A percentile compares a stretch with the other conserved stretches of the same genome.
Conservation (phyloP, 306 rosid genomes). For the Quercus robur region DNA sequence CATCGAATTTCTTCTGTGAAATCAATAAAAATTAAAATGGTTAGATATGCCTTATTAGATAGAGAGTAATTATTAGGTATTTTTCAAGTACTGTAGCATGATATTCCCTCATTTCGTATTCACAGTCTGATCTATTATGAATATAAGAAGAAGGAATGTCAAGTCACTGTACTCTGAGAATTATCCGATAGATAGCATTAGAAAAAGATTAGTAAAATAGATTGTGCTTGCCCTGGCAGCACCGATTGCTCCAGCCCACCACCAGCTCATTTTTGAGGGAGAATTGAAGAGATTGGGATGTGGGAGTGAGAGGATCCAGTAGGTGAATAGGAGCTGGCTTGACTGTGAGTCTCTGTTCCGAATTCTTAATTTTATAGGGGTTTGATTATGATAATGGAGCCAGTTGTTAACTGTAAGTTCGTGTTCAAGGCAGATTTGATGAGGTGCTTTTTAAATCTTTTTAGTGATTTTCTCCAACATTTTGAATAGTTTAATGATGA, state of each 20-base stretch:
- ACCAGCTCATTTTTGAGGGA: conserved; percentile 40
- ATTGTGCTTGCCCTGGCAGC: conserved; percentile 35
- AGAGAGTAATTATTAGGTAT: too few relatives aligned
- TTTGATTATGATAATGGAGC: background rate
- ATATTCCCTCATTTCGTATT: too few relatives aligned
- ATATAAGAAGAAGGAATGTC: too few relatives aligned
- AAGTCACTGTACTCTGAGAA: too few relatives aligned
- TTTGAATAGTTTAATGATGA: too few relatives aligned
- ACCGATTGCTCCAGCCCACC: conserved; percentile 66
- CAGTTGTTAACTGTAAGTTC: background rate
- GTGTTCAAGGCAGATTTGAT: too few relatives aligned
- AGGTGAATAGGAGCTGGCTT: background rate
- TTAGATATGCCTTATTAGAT: background rate
- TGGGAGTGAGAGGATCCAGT: background rate
- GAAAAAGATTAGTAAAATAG: background rate
- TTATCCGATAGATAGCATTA: too few relatives aligned
- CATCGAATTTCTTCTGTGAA: conserved; percentile 50
- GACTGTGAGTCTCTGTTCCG: background rate
- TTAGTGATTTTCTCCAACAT: too few relatives aligned
- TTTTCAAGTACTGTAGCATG: too few relatives aligned
- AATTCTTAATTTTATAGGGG: background rate
- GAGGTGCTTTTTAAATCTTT: too few relatives aligned
- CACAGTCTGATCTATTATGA: too few relatives aligned
- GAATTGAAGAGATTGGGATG: background rate
- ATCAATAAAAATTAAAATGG: background rate